Evolutionary conservation across 768 basidiomycete genomes (phyloP).

Genomic region (Pleurotus tuoliensis): DNA sequence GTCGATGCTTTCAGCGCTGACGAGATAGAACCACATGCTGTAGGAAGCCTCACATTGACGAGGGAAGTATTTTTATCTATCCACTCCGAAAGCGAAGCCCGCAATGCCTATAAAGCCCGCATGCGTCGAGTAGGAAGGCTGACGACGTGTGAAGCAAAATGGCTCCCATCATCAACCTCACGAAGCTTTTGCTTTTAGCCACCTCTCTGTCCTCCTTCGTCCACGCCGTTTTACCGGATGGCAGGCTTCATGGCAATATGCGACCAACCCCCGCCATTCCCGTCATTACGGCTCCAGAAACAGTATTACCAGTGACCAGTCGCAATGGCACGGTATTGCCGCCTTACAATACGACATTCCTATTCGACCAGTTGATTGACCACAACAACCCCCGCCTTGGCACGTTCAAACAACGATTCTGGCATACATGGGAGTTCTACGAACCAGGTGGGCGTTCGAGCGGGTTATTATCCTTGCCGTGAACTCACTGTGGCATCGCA

Average conservation of each 20-base stretch:
- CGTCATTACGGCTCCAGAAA: slow-evolving; percentile 17
- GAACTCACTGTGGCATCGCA: slow-evolving; percentile 11
- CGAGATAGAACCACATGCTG: slow-evolving; percentile 5
- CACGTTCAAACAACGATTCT: slow-evolving; percentile 76
- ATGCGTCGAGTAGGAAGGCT: background rate
- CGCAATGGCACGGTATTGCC: slow-evolving; percentile 41
- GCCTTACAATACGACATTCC: slow-evolving; percentile 42
- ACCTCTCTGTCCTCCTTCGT: slow-evolving; percentile 17
- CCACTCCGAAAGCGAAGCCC: slow-evolving; percentile 1
- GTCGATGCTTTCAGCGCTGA: background rate
- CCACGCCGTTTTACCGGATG: slow-evolving; percentile 30
- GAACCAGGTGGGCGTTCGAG: slow-evolving; percentile 35
- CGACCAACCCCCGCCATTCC: slow-evolving; percentile 36
- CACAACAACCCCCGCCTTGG: slow-evolving; percentile 55
- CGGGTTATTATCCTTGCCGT: background rate
- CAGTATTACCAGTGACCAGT: slow-evolving; percentile 33
- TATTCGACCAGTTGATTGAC: slow-evolving; percentile 57
- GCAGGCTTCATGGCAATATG: slow-evolving; percentile 38
- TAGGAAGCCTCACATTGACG: background rate
- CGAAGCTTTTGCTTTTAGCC: slow-evolving; percentile 18
- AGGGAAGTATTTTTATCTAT: background rate
- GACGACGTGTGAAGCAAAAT: background rate
- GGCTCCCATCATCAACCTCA: slow-evolving; percentile 13
- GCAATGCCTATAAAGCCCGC: background rate
- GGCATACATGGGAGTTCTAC: slow-evolving; percentile 68